Percentiles rank a stretch among this genome's conserved stretches.
Evolutionary conservation across 495 filamentous ascomycete genomes (phyloP).

Genomic region (Penicillium maclennaniae): DNA sequence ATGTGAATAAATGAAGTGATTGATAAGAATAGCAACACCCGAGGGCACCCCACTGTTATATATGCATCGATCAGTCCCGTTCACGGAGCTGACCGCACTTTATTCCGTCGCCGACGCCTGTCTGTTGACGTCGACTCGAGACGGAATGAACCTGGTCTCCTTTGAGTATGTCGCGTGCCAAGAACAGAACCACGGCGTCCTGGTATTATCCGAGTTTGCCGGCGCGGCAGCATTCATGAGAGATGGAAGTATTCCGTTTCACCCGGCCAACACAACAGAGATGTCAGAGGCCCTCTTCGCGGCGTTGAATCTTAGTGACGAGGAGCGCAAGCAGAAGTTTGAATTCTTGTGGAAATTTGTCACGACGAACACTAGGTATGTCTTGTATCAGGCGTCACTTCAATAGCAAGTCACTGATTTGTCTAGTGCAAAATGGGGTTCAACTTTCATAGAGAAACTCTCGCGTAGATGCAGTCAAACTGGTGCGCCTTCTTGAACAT

Average conservation of each 20-base stretch:
- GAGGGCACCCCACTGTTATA: slow-evolving; percentile 94
- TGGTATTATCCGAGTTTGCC: slow-evolving; percentile 90
- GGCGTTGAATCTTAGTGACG: slow-evolving; percentile 77
- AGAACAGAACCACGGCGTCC: slow-evolving; percentile 73
- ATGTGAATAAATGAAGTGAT: neutral
- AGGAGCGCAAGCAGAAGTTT: slow-evolving; percentile 72
- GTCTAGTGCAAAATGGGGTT: slow-evolving; percentile 37
- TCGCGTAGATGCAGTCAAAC: slow-evolving; percentile 15
- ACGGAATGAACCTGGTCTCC: slow-evolving; percentile 95
- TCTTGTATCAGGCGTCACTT: neutral
- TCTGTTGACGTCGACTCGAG: slow-evolving; percentile 84
- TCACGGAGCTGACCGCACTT: slow-evolving; percentile 86
- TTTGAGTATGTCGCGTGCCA: slow-evolving; percentile 96
- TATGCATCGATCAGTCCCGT: slow-evolving; percentile 83
- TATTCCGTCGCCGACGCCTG: slow-evolving; percentile 90
- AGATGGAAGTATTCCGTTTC: slow-evolving; percentile 80
- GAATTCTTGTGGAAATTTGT: slow-evolving; percentile 79
- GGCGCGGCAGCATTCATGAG: slow-evolving; percentile 78
- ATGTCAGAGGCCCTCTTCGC: slow-evolving; percentile 80
- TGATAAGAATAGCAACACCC: slow-evolving; percentile 57
- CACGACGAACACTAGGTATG: slow-evolving; percentile 76
- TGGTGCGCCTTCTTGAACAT: slow-evolving; percentile 6
- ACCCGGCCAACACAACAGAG: slow-evolving; percentile 89
- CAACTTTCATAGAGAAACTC: slow-evolving; percentile 32
- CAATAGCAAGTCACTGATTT: slow-evolving; percentile 3